Conservation (phyloP, 176 grass and related monocot species). For the Oryza coarctata region DNA sequence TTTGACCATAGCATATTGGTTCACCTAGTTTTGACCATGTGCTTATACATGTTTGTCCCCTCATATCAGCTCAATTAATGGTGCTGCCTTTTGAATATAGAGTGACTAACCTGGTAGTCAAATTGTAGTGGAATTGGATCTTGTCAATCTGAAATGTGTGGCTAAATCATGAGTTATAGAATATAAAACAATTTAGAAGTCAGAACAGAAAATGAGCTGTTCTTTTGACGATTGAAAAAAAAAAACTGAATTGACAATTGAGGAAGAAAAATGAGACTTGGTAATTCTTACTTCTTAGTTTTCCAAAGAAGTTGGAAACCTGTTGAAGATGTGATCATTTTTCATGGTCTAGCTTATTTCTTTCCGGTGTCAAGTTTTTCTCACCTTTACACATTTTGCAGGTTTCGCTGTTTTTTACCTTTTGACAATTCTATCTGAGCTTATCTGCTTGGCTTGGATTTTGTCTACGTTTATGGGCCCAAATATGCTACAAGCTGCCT, state of each 20-base stretch:
- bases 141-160: neutral
- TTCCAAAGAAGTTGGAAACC: neutral
- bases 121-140: conserved; percentile 20
- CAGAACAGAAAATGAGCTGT: neutral
- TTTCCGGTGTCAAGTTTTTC: neutral
- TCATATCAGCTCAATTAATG: neutral
- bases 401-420: neutral
- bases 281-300: neutral
- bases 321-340: neutral
- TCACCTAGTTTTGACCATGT: neutral
- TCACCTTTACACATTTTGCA: neutral
- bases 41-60: neutral
- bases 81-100: neutral
- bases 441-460: neutral
- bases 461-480: neutral
- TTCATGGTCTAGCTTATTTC: neutral
- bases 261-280: neutral
- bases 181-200: neutral
- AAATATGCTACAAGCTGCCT: neutral
- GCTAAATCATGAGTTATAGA: neutral
- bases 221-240: neutral
- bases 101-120: neutral
- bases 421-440: neutral
- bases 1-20: neutral
- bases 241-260: neutral